phyloP scores from a whole-genome alignment of 768 basidiomycete genomes.

The Chalciporus pseudorubinellus region DNA sequence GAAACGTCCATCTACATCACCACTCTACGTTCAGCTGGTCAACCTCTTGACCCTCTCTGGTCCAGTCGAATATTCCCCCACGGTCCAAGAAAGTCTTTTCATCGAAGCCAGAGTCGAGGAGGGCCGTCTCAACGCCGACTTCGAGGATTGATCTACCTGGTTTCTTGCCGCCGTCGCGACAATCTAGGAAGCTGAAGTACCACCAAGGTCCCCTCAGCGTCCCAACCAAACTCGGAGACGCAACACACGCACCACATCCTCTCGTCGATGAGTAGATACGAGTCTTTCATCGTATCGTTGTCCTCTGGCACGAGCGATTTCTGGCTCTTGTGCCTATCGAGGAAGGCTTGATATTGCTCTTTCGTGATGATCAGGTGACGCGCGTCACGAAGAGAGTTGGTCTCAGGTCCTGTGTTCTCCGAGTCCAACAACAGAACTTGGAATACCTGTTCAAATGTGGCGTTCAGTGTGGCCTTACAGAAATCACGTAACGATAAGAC shows the following conservation, averaged over 20 bases:
- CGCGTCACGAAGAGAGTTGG: conserved; percentile 27
- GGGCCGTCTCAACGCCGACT: conserved; percentile 12
- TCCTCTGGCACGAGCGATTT: conserved; percentile 34
- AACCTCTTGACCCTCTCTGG: background rate
- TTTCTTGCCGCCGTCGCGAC: conserved; percentile 31
- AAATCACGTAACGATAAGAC: background rate
- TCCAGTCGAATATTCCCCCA: conserved; percentile 10
- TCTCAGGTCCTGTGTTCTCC: conserved; percentile 28
- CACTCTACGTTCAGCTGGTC: conserved; percentile 4
- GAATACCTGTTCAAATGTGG: conserved; percentile 24
- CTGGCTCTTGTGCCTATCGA: conserved; percentile 28
- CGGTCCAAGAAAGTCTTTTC: conserved; percentile 11
- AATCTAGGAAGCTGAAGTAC: conserved; percentile 30
- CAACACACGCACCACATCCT: conserved; percentile 29
- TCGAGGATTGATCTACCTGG: conserved; percentile 14
- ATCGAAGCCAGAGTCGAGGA: conserved; percentile 16
- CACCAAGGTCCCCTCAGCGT: background rate
- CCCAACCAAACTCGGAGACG: background rate
- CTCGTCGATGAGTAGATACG: conserved; percentile 38
- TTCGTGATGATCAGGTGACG: conserved; percentile 28
- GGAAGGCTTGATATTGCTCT: conserved; percentile 34
- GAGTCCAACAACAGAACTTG: conserved; percentile 30
- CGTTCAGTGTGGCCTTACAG: background rate
- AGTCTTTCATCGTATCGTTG: conserved; percentile 39
- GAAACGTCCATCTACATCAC: background rate